phyloP scores from a whole-genome alignment of 495 filamentous ascomycete species.

The Pyrenopolyporus hunteri region DNA sequence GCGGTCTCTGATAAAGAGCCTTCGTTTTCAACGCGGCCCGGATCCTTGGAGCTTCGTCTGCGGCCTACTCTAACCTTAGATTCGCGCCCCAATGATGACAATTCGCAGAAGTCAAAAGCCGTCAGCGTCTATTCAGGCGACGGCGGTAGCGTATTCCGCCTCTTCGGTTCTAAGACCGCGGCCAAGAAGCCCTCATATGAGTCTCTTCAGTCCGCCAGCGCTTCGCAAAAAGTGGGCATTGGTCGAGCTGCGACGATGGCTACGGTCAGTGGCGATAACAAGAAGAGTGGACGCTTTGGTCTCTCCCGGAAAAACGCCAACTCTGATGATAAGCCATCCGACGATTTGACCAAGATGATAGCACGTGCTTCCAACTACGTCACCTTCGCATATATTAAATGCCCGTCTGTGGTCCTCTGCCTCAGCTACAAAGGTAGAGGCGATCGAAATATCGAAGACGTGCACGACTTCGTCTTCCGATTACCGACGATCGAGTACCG shows the following conservation, averaged over 20 bases:
- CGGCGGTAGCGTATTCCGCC: constrained; percentile 56
- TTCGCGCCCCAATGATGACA: constrained; percentile 46
- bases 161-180: constrained; percentile 56
- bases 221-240: constrained; percentile 48
- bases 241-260: constrained; percentile 58
- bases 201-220: constrained; percentile 60
- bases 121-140: constrained; percentile 56
- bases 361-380: constrained; percentile 94
- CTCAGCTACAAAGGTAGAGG: constrained; percentile 96
- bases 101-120: constrained; percentile 55
- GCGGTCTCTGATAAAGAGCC: constrained; percentile 45
- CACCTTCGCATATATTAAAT: constrained; percentile 93
- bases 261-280: constrained; percentile 54
- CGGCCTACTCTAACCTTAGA: constrained; percentile 76
- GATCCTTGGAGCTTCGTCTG: constrained; percentile 77
- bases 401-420: constrained; percentile 92
- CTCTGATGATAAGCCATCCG: constrained; percentile 63
- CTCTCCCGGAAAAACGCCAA: constrained; percentile 46
- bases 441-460: constrained; percentile 91
- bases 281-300: constrained; percentile 56
- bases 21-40: constrained; percentile 60
- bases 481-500: constrained; percentile 93
- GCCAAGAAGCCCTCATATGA: constrained; percentile 72
- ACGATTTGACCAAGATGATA: constrained; percentile 99
- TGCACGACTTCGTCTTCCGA: constrained; percentile 96